Base-by-base conservation (phyloP, 176 grass and related monocot species). In the Puya raimondii region DNA sequence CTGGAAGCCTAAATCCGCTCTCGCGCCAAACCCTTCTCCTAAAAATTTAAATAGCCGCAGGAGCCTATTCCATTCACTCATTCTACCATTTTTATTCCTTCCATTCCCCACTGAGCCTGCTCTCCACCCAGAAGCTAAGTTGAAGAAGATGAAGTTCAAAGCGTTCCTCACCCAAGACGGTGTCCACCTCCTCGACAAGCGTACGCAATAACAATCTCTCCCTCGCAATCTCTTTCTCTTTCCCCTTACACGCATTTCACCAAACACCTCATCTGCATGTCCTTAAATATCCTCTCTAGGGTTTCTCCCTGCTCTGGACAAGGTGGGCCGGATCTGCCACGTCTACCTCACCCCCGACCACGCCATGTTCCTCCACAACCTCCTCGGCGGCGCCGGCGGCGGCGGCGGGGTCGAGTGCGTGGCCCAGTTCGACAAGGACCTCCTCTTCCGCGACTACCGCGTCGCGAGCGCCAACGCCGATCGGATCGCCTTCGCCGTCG, bases 351-450 rank as follows among this genome's bases (percentile, higher is more conserved):
- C 86, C 13, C 89, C 89, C 14, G 81, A 81, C 53, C 86, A 90
- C 53, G 84, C 74, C 57, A 92, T 97, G 89, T 88, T 92, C 79
- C 93, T 97, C 73, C 89, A 97, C 65, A 91, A 91, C 71, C 79
- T 87, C 69, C 83, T 87, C 23, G 78, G 88, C 23, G 68, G 78
- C 63, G 72, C 72, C 16, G 81, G 76, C 49, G 52, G 85, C 33
- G 93, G 89, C 53, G 89, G 82, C 13, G 86, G 93, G 23, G 78
- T 76, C 48, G 89, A 97, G 77, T 97, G 89, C 68, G 82, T 97
- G 57, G 93, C 82, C 27, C 89, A 97, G 86, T 90, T 97, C 65
- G 58, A 82, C 71, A 96, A 73, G 80, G 93, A 90, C 72, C 76
- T 90, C 78, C 86, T 97, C 81, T 97, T 97, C 82, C 79, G 89